These are phyloP conservation scores for Hymenoscyphus occultus DNA, from an alignment of 2,329 filamentous ascomycete species.

Conservation along the genomic window DNA sequence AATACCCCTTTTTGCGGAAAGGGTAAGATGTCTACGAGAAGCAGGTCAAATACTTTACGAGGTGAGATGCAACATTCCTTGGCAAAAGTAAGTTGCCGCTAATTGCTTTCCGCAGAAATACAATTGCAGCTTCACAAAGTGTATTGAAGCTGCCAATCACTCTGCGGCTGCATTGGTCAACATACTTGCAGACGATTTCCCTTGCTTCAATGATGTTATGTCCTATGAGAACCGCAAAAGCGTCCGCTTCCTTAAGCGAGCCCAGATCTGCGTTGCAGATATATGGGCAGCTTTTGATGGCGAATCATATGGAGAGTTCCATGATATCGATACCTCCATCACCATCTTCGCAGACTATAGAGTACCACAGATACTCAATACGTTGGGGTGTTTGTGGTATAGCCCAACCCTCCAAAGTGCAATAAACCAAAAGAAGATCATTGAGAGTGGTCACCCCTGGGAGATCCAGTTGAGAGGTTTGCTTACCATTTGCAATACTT, in stretches of 20 bases:
- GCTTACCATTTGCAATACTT: slow-evolving; percentile 21
- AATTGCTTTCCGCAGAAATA: slow-evolving; percentile 57
- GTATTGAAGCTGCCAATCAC: slow-evolving; percentile 69
- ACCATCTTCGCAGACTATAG: slow-evolving; percentile 99
- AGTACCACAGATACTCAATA: slow-evolving; percentile 87
- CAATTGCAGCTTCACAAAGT: slow-evolving; percentile 67
- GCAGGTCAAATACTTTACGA: slow-evolving; percentile 77
- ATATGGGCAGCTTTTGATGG: slow-evolving; percentile 95
- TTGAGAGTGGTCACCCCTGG: slow-evolving; percentile 72
- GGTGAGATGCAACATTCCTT: slow-evolving; percentile 45
- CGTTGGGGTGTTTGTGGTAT: slow-evolving; percentile 78
- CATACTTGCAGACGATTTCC: slow-evolving; percentile 74
- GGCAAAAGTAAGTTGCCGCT: slow-evolving; percentile 6
- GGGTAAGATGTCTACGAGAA: slow-evolving; percentile 76
- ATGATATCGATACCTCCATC: slow-evolving; percentile 84
- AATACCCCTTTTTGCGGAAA: slow-evolving; percentile 78
- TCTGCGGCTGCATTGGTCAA: slow-evolving; percentile 88
- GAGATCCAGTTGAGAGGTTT: slow-evolving; percentile 83
- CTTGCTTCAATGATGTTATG: slow-evolving; percentile 81
- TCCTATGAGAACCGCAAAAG: slow-evolving; percentile 67
- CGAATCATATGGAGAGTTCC: slow-evolving; percentile 72
- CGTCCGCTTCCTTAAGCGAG: slow-evolving; percentile 85
- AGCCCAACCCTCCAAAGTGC: slow-evolving; percentile 73
- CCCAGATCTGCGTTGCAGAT: slow-evolving; percentile 94
- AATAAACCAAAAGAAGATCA: slow-evolving; percentile 60